A percentile compares a stretch with the other conserved stretches of the same genome.
These are phyloP conservation scores for Turritis glabra DNA, from an alignment of 345 rosid species.

Conservation along the genomic window DNA sequence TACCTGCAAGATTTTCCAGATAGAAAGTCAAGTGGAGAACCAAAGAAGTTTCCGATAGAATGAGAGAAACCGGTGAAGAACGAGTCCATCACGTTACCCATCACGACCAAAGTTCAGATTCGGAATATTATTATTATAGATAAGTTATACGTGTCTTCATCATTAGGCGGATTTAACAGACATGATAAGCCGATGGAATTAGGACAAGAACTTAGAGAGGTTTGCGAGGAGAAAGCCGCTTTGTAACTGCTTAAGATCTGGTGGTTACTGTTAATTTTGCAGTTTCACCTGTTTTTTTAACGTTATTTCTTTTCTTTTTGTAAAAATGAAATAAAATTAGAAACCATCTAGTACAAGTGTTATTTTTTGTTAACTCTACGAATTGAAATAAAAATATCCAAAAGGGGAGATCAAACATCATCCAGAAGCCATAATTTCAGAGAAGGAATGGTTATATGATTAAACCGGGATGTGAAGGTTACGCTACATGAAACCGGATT, in stretches of 20 bases:
- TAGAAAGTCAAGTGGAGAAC: slow-evolving; percentile 53
- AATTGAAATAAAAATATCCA: slow-evolving; percentile 17
- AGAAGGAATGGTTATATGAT: slow-evolving; percentile 3
- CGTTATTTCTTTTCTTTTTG: background rate
- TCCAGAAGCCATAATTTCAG: slow-evolving; percentile 12
- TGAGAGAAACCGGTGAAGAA: slow-evolving; percentile 44
- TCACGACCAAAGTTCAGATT: slow-evolving; percentile 19
- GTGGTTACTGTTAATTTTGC: slow-evolving; percentile 10
- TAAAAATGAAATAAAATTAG: background rate
- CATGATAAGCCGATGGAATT: background rate
- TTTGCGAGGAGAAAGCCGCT: background rate
- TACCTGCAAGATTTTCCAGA: slow-evolving; percentile 68
- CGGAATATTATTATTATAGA: background rate
- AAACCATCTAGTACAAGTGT: background rate
- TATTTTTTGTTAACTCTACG: slow-evolving; percentile 7
- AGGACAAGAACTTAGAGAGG: slow-evolving; percentile 2
- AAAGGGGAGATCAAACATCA: slow-evolving; percentile 19
- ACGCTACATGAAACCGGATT: slow-evolving; percentile 25
- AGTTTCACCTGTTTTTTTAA: background rate
- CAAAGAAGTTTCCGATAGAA: slow-evolving; percentile 45
- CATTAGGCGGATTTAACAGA: background rate
- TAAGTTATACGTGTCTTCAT: background rate
- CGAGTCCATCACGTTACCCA: slow-evolving; percentile 47
- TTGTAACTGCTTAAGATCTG: slow-evolving; percentile 32
- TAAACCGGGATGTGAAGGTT: slow-evolving; percentile 13